Evolutionary conservation across 768 basidiomycete species (phyloP), one percentile per base, ranked within the genome.

Genomic region (Nidularia sp.): DNA sequence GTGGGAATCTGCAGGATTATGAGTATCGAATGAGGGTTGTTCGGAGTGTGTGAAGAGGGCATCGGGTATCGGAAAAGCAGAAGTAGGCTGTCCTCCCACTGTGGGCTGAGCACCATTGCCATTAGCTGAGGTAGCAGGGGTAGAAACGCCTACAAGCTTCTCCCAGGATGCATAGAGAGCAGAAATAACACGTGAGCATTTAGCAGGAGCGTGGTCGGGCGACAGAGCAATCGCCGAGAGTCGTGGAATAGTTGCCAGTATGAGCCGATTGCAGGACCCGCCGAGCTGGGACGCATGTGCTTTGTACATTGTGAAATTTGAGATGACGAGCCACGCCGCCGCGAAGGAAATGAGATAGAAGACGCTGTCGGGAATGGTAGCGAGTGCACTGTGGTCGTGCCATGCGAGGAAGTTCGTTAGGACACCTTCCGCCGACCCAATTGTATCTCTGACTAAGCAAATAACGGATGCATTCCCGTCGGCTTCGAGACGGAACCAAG

Each of bases 301-400:
- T 52, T 77, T 70, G 25, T 66, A 53, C 25, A 74, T 62, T 45
- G 61, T 67, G 60, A 76, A 75, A 57, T 77, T 79, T 41, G 69
- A 66, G 8, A 73, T 62, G 47, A 78, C 67, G 47, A 79, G 53
- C 46, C 68, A 76, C 1, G 73, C 66, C 4, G 76, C 71, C 41
- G 77, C 72, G 48, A 77, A 74, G 0, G 68, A 62, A 44, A 77
- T 63, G 67, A 78, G 69, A 32, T 61, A 61, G 52, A 71, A 77
- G 29, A 77, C 48, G 39, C 60, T 61, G 58, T 77, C 77, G 2
- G 75, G 75, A 6, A 73, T 68, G 8, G 74, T 63, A 53, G 67
- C 66, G 51, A 78, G 60, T n/a, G 73, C 59, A 0, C 56, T 56
- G 15, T 64, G 51, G 46, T 77, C 71, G 29, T 60, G 54, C 32